A percentile compares a stretch with the other conserved stretches of the same genome.
Conservation (phyloP, 169 alveolate species). For the Plasmodium fragile region DNA sequence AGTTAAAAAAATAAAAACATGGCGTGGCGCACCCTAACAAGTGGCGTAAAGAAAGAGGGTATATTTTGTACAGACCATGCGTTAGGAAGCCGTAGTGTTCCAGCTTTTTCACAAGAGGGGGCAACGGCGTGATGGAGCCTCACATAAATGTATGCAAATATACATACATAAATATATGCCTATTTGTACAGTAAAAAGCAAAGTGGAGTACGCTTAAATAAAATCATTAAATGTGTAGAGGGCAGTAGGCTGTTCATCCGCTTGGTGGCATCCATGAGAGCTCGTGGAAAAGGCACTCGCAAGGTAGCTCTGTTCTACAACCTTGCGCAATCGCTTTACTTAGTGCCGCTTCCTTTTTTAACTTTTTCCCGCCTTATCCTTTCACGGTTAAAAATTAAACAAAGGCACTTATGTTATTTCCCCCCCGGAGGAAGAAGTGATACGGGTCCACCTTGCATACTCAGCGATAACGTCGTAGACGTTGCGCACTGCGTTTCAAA, state of each 20-base stretch:
- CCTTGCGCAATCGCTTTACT: neutral
- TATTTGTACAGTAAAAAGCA: neutral
- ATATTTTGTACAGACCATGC: neutral
- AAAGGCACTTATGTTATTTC: neutral
- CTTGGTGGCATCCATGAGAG: neutral
- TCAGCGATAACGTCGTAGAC: neutral
- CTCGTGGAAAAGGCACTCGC: neutral
- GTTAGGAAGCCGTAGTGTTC: neutral
- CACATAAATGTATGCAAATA: neutral
- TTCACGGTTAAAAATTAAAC: neutral
- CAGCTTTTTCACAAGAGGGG: neutral
- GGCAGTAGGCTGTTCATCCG: neutral
- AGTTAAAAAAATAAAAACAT: neutral
- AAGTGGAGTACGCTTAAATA: neutral
- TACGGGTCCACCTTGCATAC: neutral
- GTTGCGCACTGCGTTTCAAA: neutral
- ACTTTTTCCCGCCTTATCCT: neutral
- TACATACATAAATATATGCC: neutral
- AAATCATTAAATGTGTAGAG: neutral
- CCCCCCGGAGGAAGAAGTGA: neutral
- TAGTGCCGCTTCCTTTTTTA: neutral
- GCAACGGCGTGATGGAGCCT: neutral
- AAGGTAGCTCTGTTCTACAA: neutral
- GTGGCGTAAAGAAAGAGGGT: neutral
- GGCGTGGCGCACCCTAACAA: neutral